phyloP scores from a whole-genome alignment of 1,284 basidiomycete genomes.

The Naganishia liquefaciens region DNA sequence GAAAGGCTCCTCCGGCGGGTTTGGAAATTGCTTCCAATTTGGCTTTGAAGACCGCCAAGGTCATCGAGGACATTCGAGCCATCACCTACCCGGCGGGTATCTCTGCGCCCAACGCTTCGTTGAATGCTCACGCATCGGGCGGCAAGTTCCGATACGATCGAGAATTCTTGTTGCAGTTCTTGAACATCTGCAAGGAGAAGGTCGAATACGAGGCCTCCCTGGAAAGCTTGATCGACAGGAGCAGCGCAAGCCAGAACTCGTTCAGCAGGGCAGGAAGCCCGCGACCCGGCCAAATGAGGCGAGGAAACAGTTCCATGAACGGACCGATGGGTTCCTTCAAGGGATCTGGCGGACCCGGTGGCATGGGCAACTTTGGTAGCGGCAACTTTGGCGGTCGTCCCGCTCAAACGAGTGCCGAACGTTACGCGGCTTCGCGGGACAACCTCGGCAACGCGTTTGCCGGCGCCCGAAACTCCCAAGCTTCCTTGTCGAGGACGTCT shows the following conservation, averaged over 20 bases:
- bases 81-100: constrained; percentile 83
- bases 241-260: constrained; percentile 57
- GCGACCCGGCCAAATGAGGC: constrained; percentile 34
- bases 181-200: constrained; percentile 91
- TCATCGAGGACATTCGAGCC: constrained; percentile 77
- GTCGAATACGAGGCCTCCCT: constrained; percentile 85
- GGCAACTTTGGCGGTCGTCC: constrained; percentile 67
- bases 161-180: constrained; percentile 96
- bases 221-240: constrained; percentile 79
- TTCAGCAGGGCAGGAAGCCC: constrained; percentile 41
- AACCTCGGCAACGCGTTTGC: constrained; percentile 45
- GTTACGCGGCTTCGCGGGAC: constrained; percentile 60
- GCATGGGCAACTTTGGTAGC: constrained; percentile 63
- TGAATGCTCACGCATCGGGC: constrained; percentile 76
- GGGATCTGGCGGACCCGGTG: constrained; percentile 39
- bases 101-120: constrained; percentile 77
- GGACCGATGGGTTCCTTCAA: neutral
- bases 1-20: constrained; percentile 61
- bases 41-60: constrained; percentile 70
- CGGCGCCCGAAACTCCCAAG: constrained; percentile 50
- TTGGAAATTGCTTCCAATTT: constrained; percentile 70
- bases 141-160: constrained; percentile 98
- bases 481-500: constrained; percentile 69
- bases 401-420: constrained; percentile 67
- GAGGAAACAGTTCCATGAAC: constrained; percentile 51